Percentiles rank a stretch among this genome's conserved stretches.
phyloP scores from a whole-genome alignment of 2,329 filamentous ascomycete genomes.

The Coniella vitis region DNA sequence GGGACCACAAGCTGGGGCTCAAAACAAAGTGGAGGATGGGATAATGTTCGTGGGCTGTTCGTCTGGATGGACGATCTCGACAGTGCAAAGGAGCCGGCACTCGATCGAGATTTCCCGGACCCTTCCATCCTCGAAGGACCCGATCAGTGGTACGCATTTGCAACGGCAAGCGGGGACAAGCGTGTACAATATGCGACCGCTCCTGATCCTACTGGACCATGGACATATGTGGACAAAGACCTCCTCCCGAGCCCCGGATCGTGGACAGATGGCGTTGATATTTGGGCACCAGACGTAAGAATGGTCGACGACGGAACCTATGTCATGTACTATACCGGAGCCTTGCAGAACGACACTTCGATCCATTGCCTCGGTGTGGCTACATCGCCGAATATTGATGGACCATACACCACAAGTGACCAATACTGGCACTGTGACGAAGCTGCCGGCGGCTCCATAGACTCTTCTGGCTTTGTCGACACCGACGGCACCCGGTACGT shows the following conservation, averaged over 20 bases:
- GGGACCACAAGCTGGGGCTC: too few relatives aligned
- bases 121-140: constrained; percentile 42
- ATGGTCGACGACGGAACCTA: constrained; percentile 42
- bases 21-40: too few relatives aligned
- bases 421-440: constrained; percentile 46
- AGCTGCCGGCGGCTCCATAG: constrained; percentile 53
- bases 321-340: constrained; percentile 54
- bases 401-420: constrained; percentile 44
- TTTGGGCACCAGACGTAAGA: constrained; percentile 57
- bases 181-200: constrained; percentile 49
- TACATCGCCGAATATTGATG: constrained; percentile 36
- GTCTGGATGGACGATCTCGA: background rate
- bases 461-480: constrained; percentile 54
- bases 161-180: constrained; percentile 42
- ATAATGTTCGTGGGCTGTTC: background rate
- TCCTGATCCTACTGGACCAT: constrained; percentile 39
- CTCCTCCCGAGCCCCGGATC: constrained; percentile 43
- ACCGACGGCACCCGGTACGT: constrained; percentile 48
- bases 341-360: constrained; percentile 29
- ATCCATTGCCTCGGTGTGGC: constrained; percentile 56
- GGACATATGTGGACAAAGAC: constrained; percentile 42
- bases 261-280: constrained; percentile 48
- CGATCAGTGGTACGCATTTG: constrained; percentile 53
- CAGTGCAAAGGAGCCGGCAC: constrained; percentile 1
- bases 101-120: constrained; percentile 43